Conservation (phyloP, 2,329 filamentous ascomycete genomes). For the Knufia fluminis region DNA sequence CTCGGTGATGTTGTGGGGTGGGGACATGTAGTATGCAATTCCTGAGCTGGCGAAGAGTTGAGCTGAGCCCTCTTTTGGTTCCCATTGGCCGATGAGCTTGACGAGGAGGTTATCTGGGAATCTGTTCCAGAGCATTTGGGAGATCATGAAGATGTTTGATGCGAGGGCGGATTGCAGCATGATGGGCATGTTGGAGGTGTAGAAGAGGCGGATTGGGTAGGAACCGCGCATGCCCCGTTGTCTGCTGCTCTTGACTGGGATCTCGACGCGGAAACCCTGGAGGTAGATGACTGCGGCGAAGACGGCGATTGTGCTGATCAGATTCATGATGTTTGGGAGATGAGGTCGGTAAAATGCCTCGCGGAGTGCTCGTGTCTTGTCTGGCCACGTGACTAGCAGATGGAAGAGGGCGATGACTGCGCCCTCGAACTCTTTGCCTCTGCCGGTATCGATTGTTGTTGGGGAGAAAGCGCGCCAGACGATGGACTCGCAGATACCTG, state of each 20-base stretch:
- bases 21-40: constrained; percentile 99
- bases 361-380: constrained; percentile 97
- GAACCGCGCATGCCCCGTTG: constrained; percentile 97
- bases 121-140: constrained; percentile 97
- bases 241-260: constrained; percentile 97
- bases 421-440: constrained; percentile 97
- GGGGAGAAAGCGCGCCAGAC: constrained; percentile 99
- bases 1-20: constrained; percentile 93
- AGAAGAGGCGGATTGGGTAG: constrained; percentile 98
- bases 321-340: constrained; percentile 98
- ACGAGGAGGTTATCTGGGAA: constrained; percentile 99
- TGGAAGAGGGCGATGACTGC: constrained; percentile 97
- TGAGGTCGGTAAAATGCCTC: constrained; percentile 99
- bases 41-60: constrained; percentile 91
- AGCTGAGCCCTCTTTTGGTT: constrained; percentile 88
- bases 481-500: constrained; percentile 99
- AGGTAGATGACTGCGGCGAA: constrained; percentile 99
- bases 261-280: constrained; percentile 98
- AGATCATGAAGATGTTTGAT: constrained; percentile 98
- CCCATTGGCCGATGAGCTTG: constrained; percentile 95
- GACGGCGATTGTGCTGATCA: constrained; percentile 82
- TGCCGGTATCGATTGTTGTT: constrained; percentile 97
- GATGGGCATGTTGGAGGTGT: constrained; percentile 99
- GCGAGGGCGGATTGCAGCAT: constrained; percentile 98
- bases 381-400: constrained; percentile 94